Base-by-base conservation (phyloP, 805 yeast species). In the Saccharomycopsis sp. region DNA sequence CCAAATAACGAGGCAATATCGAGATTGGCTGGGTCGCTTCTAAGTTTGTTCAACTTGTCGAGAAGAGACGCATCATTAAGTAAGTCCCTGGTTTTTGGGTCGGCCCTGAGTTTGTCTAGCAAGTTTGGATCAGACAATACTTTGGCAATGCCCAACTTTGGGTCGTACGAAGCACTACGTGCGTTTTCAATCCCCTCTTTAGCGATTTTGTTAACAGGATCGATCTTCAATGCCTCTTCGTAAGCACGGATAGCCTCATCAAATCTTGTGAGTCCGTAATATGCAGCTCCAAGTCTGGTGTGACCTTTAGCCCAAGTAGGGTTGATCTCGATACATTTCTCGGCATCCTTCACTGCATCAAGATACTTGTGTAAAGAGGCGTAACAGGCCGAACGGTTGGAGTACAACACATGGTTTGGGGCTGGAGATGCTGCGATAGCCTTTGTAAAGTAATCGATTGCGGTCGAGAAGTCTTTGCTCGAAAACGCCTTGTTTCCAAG, bases 291-390 rank as follows among this genome's bases (percentile, higher is more conserved):
- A 42, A 87, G 87, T 73, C 99, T 85, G 68, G 85, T 87, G 77
- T 87, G 89, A 53, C 98, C 99, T 74, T 94, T 94, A 22, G 97
- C 91, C 98, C 98, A 94, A 1, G 86, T 64, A 15, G 91, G 85
- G 64, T 88, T 89, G 73, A 91, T 84, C 67, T 82, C 79, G 56
- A 87, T 84, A 74, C 97, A 87, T 68, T 87, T 82, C 60, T 88
- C 74, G 17, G 98, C 99, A 72, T 94, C 99, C 52, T 78, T 75
- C 61, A 90, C 76, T 2, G 98, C 99, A 60, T 84, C 75, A 22
- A 71, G 71, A 68, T 85, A 94, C 66, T 91, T 75, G 68, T 84
- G 83, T 74, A 84, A 73, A 3, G 97, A 89, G 2, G 97, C 87
- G 35, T 86, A 86, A 58, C 90, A 82, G 14, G 96, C 99, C 9